Evolutionary conservation across 768 basidiomycete species (phyloP), one percentile per base, ranked within the genome.

Genomic region (Lactarius quietus): DNA sequence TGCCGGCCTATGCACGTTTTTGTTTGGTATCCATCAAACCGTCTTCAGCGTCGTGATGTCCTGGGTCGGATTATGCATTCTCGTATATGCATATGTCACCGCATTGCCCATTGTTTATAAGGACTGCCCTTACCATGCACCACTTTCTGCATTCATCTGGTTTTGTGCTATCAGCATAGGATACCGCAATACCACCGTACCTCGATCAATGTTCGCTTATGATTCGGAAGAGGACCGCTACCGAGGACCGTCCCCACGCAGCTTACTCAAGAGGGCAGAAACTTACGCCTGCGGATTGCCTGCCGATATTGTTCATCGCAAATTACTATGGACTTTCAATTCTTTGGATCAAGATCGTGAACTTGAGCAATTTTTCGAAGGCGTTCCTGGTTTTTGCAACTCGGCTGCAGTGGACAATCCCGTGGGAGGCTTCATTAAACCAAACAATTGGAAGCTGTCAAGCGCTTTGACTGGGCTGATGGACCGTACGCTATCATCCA

Each of bases 1-100:
- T 29, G n/a, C 35, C 12, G 65, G 67, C 10, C 67, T 68, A 8
- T 1, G 41, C 31, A 10, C 56, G 7, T 66, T 61, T 23, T 33
- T 68, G n/a, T 66, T 56, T n/a, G 59, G 53, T 26, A 52, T 68
- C 18, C 10, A 68, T 38, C 36, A 39, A 18, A 41, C 59, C 1
- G 52, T 66, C 17, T 62, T 62, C 41, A 56, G 9, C 5, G 53
- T 20, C 0, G 61, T 20, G 7, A 23, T 28, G 7, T 39, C 15
- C 29, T 62, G 61, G 53, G 23, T 62, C 20, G 61, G 39, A 18
- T 4, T 62, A 9, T 62, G 61, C 31, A 8, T 38, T 15, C 15
- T n/a, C 7, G 31, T n/a, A 18, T 60, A 60, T 18, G 15, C 26
- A 0, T 60, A 23, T 23, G 36, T 60, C 48, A 52, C 59, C 6